A percentile compares a stretch with the other conserved stretches of the same genome.
These are phyloP conservation scores for Echinochloa phyllopogon DNA, from an alignment of 176 grass and related monocot genomes.

Conservation along the genomic window DNA sequence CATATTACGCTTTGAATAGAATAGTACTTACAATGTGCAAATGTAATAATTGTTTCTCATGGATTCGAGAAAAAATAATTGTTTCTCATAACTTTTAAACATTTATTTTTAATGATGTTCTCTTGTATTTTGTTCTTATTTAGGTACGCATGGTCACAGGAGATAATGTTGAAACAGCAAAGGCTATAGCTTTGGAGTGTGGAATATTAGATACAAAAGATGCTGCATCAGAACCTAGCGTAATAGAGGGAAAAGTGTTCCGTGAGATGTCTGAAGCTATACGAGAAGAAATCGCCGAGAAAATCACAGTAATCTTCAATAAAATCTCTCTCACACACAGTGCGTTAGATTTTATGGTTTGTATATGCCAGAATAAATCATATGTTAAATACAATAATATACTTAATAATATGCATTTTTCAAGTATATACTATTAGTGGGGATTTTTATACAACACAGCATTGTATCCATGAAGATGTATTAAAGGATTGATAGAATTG, in stretches of 20 bases:
- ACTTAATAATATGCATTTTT: neutral
- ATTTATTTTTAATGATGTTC: constrained; percentile 11
- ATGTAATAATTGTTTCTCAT: neutral
- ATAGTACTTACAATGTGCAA: neutral
- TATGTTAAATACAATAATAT: neutral
- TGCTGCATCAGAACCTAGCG: constrained; percentile 38
- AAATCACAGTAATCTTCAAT: constrained; percentile 64
- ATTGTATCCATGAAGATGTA: neutral
- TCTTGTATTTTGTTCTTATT: neutral
- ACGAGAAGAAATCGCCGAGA: constrained; percentile 68
- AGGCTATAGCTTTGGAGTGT: constrained; percentile 93
- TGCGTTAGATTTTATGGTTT: neutral
- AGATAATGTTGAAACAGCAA: constrained; percentile 93
- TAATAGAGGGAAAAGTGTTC: constrained; percentile 91
- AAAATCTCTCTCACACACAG: neutral
- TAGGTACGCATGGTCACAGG: constrained; percentile 98
- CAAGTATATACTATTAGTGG: neutral
- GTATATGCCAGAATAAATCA: neutral
- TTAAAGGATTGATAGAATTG: no score
- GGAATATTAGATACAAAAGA: constrained; percentile 70
- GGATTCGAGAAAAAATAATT: no score
- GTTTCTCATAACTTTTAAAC: neutral
- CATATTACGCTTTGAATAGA: neutral
- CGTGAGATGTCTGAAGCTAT: constrained; percentile 65
- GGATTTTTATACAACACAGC: neutral